Percentiles rank a stretch among this genome's conserved stretches.
These are phyloP conservation scores for Tranzscheliella williamsii DNA, from an alignment of 1,284 basidiomycete genomes.

Conservation along the genomic window DNA sequence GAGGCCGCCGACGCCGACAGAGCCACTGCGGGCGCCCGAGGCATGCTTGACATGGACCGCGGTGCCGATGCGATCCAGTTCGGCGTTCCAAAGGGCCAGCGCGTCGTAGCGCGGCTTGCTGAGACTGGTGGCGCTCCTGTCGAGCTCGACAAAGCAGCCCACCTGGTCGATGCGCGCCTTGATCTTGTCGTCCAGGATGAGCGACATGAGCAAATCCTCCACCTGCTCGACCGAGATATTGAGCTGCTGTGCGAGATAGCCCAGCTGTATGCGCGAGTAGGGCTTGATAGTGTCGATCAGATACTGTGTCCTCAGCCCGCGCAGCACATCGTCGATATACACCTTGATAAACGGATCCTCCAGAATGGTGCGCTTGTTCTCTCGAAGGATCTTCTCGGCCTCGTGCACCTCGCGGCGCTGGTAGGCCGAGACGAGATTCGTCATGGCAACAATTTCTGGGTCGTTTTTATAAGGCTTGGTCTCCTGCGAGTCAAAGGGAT, in stretches of 20 bases:
- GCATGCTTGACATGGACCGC: slow-evolving; percentile 28
- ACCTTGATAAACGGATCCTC: slow-evolving; percentile 87
- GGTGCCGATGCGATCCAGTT: slow-evolving; percentile 56
- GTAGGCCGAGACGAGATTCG: slow-evolving; percentile 91
- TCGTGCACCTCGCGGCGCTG: slow-evolving; percentile 92
- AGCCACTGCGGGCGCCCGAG: slow-evolving; percentile 22
- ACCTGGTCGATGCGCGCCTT: slow-evolving; percentile 95
- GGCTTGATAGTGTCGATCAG: slow-evolving; percentile 96
- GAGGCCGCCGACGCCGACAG: slow-evolving; percentile 7
- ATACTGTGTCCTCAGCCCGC: slow-evolving; percentile 90
- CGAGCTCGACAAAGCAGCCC: slow-evolving; percentile 84
- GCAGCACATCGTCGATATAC: slow-evolving; percentile 92
- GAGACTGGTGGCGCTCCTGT: slow-evolving; percentile 70
- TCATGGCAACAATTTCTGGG: slow-evolving; percentile 96
- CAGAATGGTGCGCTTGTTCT: slow-evolving; percentile 91
- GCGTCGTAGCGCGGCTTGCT: slow-evolving; percentile 81
- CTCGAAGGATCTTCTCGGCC: slow-evolving; percentile 89
- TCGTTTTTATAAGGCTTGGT: slow-evolving; percentile 99
- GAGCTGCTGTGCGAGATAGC: slow-evolving; percentile 73
- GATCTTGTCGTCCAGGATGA: slow-evolving; percentile 93
- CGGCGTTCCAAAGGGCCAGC: slow-evolving; percentile 77
- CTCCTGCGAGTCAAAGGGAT: slow-evolving; percentile 98
- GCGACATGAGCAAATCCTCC: slow-evolving; percentile 85
- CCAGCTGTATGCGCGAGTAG: slow-evolving; percentile 87
- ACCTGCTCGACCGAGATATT: slow-evolving; percentile 85